phyloP scores from a whole-genome alignment of 1,284 basidiomycete species.

The Ustilago xerochloae region DNA sequence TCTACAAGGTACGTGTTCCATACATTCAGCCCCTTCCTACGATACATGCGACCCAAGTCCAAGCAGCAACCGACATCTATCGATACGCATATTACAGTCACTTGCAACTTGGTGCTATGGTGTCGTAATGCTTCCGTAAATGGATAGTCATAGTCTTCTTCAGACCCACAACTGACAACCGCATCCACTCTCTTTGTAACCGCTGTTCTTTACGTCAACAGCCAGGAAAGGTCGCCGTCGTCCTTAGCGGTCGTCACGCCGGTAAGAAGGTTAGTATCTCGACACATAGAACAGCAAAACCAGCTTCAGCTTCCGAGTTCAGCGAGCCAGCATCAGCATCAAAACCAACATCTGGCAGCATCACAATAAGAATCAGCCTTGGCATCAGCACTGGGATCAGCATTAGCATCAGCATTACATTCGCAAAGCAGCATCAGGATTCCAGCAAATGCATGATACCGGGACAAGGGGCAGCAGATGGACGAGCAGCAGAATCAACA shows the following conservation, averaged over 20 bases:
- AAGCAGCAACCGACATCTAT: constrained; percentile 15
- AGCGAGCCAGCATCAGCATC: background rate
- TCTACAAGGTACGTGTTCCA: constrained; percentile 61
- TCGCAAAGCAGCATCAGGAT: no score
- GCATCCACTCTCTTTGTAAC: background rate
- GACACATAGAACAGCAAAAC: background rate
- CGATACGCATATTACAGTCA: constrained; percentile 12
- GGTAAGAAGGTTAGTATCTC: constrained; percentile 66
- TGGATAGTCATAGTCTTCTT: background rate
- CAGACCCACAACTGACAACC: constrained; percentile 10
- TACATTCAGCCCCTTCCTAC: background rate
- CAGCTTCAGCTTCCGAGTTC: constrained; percentile 17
- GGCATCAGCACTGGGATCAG: no score
- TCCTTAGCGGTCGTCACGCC: constrained; percentile 67
- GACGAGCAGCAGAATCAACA: no score
- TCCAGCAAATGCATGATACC: no score
- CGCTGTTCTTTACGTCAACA: constrained; percentile 76
- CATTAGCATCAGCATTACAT: no score
- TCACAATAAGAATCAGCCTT: no score
- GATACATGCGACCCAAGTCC: background rate
- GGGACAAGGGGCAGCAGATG: no score
- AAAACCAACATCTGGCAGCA: no score
- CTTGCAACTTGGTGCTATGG: background rate
- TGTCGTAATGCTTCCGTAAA: constrained; percentile 25
- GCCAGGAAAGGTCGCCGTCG: constrained; percentile 86